Evolutionary conservation across 768 basidiomycete genomes (phyloP).

Genomic region (Glaciozyma martinii): DNA sequence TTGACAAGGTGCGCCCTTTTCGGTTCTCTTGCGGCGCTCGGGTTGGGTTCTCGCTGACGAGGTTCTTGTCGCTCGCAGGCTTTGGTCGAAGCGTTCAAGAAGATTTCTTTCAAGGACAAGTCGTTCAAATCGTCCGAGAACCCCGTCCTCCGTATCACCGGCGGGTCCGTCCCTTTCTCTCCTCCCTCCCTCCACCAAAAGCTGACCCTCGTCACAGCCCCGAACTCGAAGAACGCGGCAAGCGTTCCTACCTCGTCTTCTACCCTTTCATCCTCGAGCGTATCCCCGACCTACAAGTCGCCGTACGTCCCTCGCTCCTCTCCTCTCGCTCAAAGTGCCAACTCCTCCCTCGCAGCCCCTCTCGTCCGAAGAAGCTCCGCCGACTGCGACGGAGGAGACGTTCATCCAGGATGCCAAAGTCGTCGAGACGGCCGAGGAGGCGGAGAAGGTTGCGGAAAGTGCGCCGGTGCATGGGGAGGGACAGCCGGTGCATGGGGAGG

Average conservation of each 20-base stretch:
- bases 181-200: neutral
- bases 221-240: constrained; percentile 25
- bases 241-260: constrained; percentile 25
- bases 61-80: neutral
- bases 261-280: constrained; percentile 22
- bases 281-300: neutral
- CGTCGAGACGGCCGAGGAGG: constrained; percentile 20
- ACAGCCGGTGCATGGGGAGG: neutral
- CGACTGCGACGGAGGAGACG: constrained; percentile 1
- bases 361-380: neutral
- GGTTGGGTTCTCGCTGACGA: too few species aligned
- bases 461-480: neutral
- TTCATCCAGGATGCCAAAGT: neutral
- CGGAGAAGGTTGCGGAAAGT: constrained; percentile 3
- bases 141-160: constrained; percentile 24
- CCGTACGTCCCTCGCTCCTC: neutral
- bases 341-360: neutral
- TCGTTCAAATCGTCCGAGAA: constrained; percentile 20
- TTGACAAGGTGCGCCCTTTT: constrained; percentile 13
- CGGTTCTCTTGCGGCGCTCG: neutral
- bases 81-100: constrained; percentile 28
- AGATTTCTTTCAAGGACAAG: constrained; percentile 12
- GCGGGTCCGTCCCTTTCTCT: constrained; percentile 13
- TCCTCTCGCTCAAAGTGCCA: neutral
- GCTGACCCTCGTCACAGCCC: constrained; percentile 1